phyloP scores from a whole-genome alignment of 306 rosid species.

The Fragaria vesca region DNA sequence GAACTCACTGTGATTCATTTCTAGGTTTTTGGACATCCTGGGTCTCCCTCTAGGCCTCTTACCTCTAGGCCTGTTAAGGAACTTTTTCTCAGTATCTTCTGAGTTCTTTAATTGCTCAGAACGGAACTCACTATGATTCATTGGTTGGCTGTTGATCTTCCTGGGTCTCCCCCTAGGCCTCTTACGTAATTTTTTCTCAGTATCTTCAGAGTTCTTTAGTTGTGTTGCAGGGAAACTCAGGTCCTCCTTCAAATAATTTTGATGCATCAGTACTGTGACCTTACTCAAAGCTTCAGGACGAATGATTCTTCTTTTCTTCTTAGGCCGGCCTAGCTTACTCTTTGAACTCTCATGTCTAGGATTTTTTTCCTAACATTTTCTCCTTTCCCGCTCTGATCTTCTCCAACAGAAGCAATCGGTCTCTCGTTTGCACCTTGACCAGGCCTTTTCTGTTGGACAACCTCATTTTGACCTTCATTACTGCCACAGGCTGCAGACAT shows the following conservation, averaged over 20 bases:
- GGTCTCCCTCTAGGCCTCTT: conserved; percentile 38
- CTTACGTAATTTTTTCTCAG: conserved; percentile 14
- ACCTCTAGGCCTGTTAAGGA: conserved; percentile 14
- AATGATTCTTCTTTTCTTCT: conserved; percentile 18
- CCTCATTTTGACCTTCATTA: conserved; percentile 20
- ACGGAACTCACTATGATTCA: conserved; percentile 16
- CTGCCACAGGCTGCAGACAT: conserved; percentile 13
- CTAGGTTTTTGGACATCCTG: conserved; percentile 17
- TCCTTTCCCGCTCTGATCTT: conserved; percentile 13
- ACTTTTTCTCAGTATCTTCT: conserved; percentile 7
- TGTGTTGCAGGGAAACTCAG: conserved; percentile 7
- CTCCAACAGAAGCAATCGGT: conserved; percentile 8
- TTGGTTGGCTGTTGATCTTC: conserved; percentile 16
- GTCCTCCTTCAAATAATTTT: conserved; percentile 11
- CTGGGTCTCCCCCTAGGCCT: conserved; percentile 40
- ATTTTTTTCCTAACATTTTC: background rate
- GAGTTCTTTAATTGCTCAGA: conserved; percentile 20
- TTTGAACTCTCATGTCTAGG: conserved; percentile 5
- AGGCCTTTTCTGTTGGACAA: conserved; percentile 5
- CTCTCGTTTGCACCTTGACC: conserved; percentile 25
- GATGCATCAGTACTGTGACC: conserved; percentile 23
- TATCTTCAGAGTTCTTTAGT: conserved; percentile 20
- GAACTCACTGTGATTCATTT: conserved; percentile 15
- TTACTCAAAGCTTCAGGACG: conserved; percentile 24
- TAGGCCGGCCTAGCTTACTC: conserved; percentile 16